Base-by-base conservation (phyloP, 441 rosid species). In the Brassica balearica region DNA sequence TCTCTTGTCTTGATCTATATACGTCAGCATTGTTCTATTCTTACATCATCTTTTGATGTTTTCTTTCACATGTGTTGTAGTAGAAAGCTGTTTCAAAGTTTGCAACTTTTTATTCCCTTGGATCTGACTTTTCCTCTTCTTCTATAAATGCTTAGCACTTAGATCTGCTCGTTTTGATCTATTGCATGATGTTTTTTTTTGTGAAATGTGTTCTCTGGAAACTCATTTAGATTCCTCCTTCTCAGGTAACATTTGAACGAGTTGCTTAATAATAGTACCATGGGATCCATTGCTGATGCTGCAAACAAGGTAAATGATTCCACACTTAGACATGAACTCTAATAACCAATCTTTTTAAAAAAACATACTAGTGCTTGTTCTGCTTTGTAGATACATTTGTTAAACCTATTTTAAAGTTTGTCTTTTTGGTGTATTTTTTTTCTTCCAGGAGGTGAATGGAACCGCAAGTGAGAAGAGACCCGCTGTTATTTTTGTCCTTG, bases 401-500 rank as follows among this genome's bases (percentile, higher is more conserved):
- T 23, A 63, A 8, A 19, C 66, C 59, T 36, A 34, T 48, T 48
- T 55, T 72, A 29, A 72, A 20, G 17, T 22, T 61, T 19, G 0
- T 62, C 4, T 61, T 62, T 32, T 9, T 63, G 20, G 60, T 22
- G 38, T 41, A 23, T 59, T 27, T 59, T 27, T 27, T 74, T 71
- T 63, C 41, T 15, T 62, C 8, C 85, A 91, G 97, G 91, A 86
- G 72, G 76, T 75, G 48, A 82, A 86, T 79, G 88, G 85, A 78
- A 85, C 72, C 65, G 14, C 83, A 67, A 76, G 86, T 70, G 88
- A 73, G 80, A 92, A 92, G 84, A 91, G 88, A 68, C 94, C 93
- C 6, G 86, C 81, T 0, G 94, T 94, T 81, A 89, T 94, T 77
- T 92, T 94, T 85, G 98, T 94, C 82, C 81, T 94, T 51, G 98